These are phyloP conservation scores for Hanseniaspora mollemarum DNA, from an alignment of 805 yeast genomes.

Conservation along the genomic window DNA sequence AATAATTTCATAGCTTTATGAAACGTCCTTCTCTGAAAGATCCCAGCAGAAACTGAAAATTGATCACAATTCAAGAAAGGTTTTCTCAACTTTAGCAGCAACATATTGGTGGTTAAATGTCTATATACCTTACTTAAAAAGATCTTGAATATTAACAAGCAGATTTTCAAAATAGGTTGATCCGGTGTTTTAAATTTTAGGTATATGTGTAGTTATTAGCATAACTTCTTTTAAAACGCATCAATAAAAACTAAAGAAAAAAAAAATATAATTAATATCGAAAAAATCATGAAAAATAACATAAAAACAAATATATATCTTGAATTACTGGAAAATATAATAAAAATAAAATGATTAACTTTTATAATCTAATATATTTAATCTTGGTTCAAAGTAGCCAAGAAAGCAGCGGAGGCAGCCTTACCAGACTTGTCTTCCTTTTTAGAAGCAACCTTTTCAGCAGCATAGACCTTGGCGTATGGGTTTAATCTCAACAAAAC, in stretches of 20 bases:
- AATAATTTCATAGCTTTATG: background rate
- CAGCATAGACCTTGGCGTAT: slow-evolving; percentile 93
- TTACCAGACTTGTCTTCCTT: slow-evolving; percentile 56
- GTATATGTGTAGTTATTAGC: too few relatives aligned
- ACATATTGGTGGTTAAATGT: too few relatives aligned
- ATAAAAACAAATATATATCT: background rate
- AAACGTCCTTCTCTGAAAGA: background rate
- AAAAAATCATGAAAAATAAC: background rate
- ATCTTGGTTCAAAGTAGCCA: slow-evolving; percentile 53
- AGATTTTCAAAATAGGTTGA: too few relatives aligned
- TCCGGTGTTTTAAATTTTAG: too few relatives aligned
- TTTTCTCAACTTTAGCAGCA: background rate
- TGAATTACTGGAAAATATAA: background rate
- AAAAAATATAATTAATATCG: background rate
- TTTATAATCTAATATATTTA: slow-evolving; percentile 22
- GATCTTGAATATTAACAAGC: too few relatives aligned
- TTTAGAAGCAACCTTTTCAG: slow-evolving; percentile 77
- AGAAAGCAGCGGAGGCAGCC: slow-evolving; percentile 64
- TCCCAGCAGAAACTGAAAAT: background rate
- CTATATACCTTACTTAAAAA: too few relatives aligned
- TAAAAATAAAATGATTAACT: background rate
- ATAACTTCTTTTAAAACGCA: too few relatives aligned
- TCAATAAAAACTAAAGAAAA: too few relatives aligned
- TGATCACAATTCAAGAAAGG: background rate
- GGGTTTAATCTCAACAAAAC: slow-evolving; percentile 98